Conservation (phyloP, 1,139 yeast genomes). For the Sugiyamaella japonica region DNA sequence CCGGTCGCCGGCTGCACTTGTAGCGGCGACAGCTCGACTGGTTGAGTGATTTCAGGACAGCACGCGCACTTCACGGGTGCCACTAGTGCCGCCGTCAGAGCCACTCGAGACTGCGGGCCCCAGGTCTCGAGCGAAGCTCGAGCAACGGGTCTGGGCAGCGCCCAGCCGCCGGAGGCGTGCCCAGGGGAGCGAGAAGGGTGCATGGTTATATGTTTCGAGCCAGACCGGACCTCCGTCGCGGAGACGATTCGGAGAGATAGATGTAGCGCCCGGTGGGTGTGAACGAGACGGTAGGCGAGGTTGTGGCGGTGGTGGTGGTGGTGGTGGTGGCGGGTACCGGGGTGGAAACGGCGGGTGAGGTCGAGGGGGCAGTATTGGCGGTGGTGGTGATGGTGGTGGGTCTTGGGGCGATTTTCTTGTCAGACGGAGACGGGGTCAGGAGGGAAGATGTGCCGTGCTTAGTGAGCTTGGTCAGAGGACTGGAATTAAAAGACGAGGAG, state of each 20-base stretch:
- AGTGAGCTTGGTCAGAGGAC: constrained; percentile 17
- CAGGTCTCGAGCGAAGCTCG: no score
- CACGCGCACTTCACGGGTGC: no score
- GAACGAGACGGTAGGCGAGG: constrained; percentile 35
- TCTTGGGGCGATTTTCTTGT: not conserved
- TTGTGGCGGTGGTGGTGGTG: constrained; percentile 8
- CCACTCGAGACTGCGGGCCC: no score
- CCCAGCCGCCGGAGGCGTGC: constrained; percentile 1
- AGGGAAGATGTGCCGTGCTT: not conserved
- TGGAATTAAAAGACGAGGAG: constrained; percentile 13
- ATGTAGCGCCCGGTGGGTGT: constrained; percentile 47
- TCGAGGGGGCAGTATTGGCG: not conserved
- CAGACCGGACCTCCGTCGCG: constrained; percentile 16
- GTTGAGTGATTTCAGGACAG: no score
- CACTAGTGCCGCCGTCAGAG: no score
- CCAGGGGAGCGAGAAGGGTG: not conserved
- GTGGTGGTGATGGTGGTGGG: constrained; percentile 9
- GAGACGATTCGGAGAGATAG: constrained; percentile 44
- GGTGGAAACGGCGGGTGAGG: constrained; percentile 2
- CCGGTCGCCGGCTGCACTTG: no score
- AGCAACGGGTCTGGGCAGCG: constrained; percentile 1
- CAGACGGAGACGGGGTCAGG: constrained; percentile 11
- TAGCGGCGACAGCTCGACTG: no score
- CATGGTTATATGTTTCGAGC: constrained; percentile 1
- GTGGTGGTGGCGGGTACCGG: constrained; percentile 9